Evolutionary conservation across 2,329 filamentous ascomycete genomes (phyloP).

Genomic region (Decorospora gaudefroyi): DNA sequence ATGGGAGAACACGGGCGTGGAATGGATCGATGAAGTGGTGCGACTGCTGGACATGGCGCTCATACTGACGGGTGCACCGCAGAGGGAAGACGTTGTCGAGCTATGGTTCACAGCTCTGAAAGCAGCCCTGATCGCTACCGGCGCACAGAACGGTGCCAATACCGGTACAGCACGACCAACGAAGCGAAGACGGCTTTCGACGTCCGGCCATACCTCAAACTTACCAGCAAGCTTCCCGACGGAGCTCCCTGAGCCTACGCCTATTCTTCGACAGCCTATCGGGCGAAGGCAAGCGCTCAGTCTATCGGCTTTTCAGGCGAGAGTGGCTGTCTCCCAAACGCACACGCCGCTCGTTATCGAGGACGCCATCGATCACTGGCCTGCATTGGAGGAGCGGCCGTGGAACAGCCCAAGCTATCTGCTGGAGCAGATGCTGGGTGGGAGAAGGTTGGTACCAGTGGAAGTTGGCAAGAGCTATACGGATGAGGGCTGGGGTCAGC

Average conservation of each 20-base stretch:
- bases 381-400: constrained; percentile 67
- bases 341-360: constrained; percentile 69
- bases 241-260: constrained; percentile 4
- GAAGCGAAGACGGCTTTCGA: constrained; percentile 25
- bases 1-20: constrained; percentile 4
- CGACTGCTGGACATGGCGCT: constrained; percentile 73
- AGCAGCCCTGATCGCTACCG: constrained; percentile 6
- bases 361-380: constrained; percentile 71
- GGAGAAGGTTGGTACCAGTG: constrained; percentile 79
- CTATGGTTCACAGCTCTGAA: constrained; percentile 59
- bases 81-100: constrained; percentile 44
- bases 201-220: background rate
- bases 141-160: background rate
- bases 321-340: constrained; percentile 21
- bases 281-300: constrained; percentile 23
- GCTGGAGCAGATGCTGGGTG: constrained; percentile 71
- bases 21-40: constrained; percentile 63
- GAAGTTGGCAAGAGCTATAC: constrained; percentile 88
- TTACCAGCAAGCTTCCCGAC: constrained; percentile 26
- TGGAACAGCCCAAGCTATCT: constrained; percentile 81
- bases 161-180: constrained; percentile 14
- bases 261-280: constrained; percentile 28
- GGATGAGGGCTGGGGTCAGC: constrained; percentile 81
- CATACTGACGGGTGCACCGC: constrained; percentile 64
- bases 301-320: constrained; percentile 38